Base-by-base conservation (phyloP, 2,329 filamentous ascomycete species). In the Botrytis galanthina region DNA sequence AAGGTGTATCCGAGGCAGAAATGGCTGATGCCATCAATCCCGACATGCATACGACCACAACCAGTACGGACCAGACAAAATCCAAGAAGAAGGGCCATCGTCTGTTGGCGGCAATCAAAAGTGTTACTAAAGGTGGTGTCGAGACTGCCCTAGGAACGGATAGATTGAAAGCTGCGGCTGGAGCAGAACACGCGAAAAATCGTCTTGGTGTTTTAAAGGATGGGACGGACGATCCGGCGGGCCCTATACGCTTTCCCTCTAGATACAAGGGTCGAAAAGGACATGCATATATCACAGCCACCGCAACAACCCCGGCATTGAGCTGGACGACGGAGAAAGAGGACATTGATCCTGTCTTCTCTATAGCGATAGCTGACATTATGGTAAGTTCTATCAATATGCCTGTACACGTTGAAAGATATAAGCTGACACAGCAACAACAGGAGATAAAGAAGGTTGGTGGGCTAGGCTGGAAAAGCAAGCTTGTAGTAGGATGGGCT, bases 391-490 rank as follows among this genome's bases (percentile, higher is more conserved):
- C 18, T n/a, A 22, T 57, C 39, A 35, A 26, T 12, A 29, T 22
- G 14, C 35, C 16, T 32, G 54, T 20, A 29, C 16, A 26, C 57
- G 14, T 26, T 12, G 10, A 57, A 32, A 60, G 37, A 14, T 14
- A 39, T 29, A 46, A 5, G 32, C 64, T 66, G 29, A 74, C 72
- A 54, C 62, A 35, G 39, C 29, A 2, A 16, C 5, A 60, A 44
- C 59, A 78, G 69, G 92, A 95, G 81, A 80, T 97, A 71, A 92
- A 90, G 81, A 97, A 97, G 83, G 84, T 95, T 2, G 93, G 93
- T 7, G 93, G 93, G 0, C 85, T 95, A 51, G 93, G 93, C 0
- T 97, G 93, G 93, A 97, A 96, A 83, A 90, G 90, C 1, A 95
- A 94, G 84, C 83, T 96, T 68, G 87, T 96, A 2, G 92, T 96